phyloP scores from a whole-genome alignment of 73 alveolate species.

The Breviolum minutum region DNA sequence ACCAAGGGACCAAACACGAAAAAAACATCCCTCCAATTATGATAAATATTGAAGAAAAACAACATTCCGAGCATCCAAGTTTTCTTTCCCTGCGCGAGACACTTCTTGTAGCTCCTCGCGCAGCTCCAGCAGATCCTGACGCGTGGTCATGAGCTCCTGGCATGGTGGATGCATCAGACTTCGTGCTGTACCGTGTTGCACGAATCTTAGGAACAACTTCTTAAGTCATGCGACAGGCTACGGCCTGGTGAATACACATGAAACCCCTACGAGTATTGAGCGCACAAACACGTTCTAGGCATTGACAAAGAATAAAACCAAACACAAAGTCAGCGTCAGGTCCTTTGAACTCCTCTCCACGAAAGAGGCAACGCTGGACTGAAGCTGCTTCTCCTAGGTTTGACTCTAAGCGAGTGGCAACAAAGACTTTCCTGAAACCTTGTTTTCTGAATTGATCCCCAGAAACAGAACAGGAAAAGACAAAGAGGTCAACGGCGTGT shows the following conservation, averaged over 20 bases:
- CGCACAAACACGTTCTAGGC: background rate
- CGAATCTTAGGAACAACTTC: too few relatives aligned
- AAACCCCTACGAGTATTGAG: background rate
- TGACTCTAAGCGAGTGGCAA: background rate
- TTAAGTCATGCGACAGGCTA: too few relatives aligned
- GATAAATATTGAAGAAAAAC: background rate
- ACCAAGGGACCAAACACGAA: too few relatives aligned
- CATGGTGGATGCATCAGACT: background rate
- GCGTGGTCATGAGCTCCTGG: slow-evolving; percentile 88
- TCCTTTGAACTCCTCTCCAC: slow-evolving; percentile 91
- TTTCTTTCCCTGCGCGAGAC: slow-evolving; percentile 43
- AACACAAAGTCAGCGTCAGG: background rate
- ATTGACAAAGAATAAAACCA: background rate
- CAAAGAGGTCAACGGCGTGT: too few relatives aligned
- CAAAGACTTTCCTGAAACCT: too few relatives aligned
- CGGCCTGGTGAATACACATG: background rate
- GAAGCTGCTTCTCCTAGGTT: slow-evolving; percentile 65
- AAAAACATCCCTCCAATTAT: background rate
- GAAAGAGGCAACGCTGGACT: slow-evolving; percentile 50
- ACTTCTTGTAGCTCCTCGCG: slow-evolving; percentile 89
- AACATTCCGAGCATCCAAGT: slow-evolving; percentile 16
- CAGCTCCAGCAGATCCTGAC: slow-evolving; percentile 74
- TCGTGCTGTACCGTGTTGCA: too few relatives aligned
- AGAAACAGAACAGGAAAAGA: too few relatives aligned
- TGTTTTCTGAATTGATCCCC: too few relatives aligned